Percentiles rank a stretch among this genome's conserved stretches.
Conservation (phyloP, 2,329 filamentous ascomycete species). For the Xylaria sp. region DNA sequence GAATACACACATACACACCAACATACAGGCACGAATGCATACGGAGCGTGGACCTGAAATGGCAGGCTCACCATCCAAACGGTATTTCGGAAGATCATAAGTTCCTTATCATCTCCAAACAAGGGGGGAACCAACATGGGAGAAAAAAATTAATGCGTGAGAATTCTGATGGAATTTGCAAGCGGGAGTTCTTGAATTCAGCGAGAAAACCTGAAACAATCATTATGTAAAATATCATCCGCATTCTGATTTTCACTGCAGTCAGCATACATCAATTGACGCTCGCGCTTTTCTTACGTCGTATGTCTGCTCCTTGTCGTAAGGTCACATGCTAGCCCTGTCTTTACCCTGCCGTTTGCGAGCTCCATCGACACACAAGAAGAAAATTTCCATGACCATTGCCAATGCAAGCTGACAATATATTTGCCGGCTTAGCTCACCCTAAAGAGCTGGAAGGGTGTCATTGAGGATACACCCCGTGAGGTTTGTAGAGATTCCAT, state of each 20-base stretch:
- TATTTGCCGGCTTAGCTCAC: not conserved
- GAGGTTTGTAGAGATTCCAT: too few relatives aligned
- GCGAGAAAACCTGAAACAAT: constrained; percentile 3
- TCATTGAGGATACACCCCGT: not conserved
- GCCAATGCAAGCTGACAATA: not conserved
- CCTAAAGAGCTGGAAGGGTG: not conserved
- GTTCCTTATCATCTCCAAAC: constrained; percentile 23
- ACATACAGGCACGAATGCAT: constrained; percentile 7
- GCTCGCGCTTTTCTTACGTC: constrained; percentile 28
- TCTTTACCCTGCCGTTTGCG: not conserved
- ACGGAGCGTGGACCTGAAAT: constrained; percentile 8
- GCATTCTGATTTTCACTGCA: constrained; percentile 15
- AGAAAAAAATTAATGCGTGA: constrained; percentile 8
- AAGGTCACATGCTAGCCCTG: not conserved
- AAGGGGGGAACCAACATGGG: not conserved
- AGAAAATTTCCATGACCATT: too few relatives aligned
- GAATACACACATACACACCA: constrained; percentile 11
- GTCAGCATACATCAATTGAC: constrained; percentile 28
- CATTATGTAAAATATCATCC: constrained; percentile 31
- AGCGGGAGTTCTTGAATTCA: constrained; percentile 35
- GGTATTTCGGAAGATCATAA: not conserved
- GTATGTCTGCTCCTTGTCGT: too few relatives aligned
- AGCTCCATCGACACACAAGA: too few relatives aligned
- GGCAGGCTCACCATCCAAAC: constrained; percentile 10
- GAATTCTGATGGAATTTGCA: constrained; percentile 17